Evolutionary conservation across 306 rosid genomes (phyloP), one percentile per base, ranked within the genome.

Genomic region (Cucumis melo): DNA sequence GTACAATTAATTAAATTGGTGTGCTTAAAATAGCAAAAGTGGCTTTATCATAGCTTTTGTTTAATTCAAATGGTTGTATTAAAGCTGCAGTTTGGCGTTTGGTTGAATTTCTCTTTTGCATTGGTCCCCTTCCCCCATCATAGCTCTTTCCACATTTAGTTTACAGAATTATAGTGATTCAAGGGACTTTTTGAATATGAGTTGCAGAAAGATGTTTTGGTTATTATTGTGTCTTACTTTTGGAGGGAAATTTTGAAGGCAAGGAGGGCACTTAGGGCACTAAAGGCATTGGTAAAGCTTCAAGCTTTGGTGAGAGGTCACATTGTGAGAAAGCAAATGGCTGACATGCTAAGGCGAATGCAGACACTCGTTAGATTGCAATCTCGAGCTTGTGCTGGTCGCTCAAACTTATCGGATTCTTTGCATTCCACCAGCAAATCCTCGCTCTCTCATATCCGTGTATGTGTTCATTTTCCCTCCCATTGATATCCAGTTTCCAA

Each of bases 281-380:
- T 94, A 8, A 94, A 90, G 80, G 87, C 97, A 72, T 76, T 94
- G 77, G 99, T 94, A 87, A 94, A 90, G 81, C 89, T 94, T 81
- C 97, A 94, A 81, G 93, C 99, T 15, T 83, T 94, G 84, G 99
- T 89, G 82, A 86, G 97, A 62, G 97, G 99, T 54, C 89, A 92
- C 87, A 90, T 92, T 57, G 96, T 92, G 74, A 90, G 99, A 76
- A 94, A 92, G 81, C 93, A 90, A 83, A 90, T 91, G 15, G 80
- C 97, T 1, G 96, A 94, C 83, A 92, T 94, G 99, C 90, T 94
- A 17, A 77, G 85, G 85, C 89, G 96, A 67, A 94, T 94, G 96
- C 97, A 92, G 83, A 91, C 99, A 50, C 84, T 94, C 81, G 97
- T 92, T 41, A 77, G 96, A 59, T 81, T 94, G 68, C 99, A 94